A percentile compares a stretch with the other conserved stretches of the same genome.
Evolutionary conservation across 208 protist species (phyloP).

Genomic region (Leishmania arabica): DNA sequence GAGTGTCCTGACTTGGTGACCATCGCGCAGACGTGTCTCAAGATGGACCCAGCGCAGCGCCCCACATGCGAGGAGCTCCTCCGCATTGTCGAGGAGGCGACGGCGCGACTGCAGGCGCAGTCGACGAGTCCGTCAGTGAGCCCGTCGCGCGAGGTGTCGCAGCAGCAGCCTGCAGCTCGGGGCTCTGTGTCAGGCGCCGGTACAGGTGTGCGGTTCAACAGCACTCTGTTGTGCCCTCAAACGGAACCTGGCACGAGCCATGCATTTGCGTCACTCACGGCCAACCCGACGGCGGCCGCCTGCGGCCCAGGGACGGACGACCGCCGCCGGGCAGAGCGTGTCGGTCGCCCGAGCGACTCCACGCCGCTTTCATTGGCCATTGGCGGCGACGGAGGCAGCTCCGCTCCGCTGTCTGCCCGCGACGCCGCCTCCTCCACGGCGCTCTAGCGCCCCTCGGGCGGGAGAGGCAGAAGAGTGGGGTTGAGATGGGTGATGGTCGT

Average conservation of each 20-base stretch:
- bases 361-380: not conserved
- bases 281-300: not conserved
- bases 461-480: not conserved
- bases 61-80: conserved; percentile 86
- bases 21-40: conserved; percentile 65
- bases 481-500: not conserved
- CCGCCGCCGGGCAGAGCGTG: not conserved
- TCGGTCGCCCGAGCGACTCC: not conserved
- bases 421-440: not conserved
- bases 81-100: conserved; percentile 51
- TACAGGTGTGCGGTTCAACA: not conserved
- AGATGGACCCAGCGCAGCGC: conserved; percentile 49
- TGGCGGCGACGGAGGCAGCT: conserved; percentile 8
- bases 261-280: not conserved
- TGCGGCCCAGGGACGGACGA: not conserved
- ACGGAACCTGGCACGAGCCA: not conserved
- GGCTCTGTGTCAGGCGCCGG: not conserved
- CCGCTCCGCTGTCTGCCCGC: not conserved
- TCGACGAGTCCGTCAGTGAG: conserved; percentile 31
- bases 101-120: conserved; percentile 41
- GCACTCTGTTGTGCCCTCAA: not conserved
- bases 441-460: not conserved
- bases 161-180: conserved; percentile 1
- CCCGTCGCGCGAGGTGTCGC: conserved; percentile 30
- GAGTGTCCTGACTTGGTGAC: conserved; percentile 72